Evolutionary conservation across 371 early-diverging fungal species (phyloP), one percentile per base, ranked within the genome.

Genomic region (Rhizopus stolonifer): DNA sequence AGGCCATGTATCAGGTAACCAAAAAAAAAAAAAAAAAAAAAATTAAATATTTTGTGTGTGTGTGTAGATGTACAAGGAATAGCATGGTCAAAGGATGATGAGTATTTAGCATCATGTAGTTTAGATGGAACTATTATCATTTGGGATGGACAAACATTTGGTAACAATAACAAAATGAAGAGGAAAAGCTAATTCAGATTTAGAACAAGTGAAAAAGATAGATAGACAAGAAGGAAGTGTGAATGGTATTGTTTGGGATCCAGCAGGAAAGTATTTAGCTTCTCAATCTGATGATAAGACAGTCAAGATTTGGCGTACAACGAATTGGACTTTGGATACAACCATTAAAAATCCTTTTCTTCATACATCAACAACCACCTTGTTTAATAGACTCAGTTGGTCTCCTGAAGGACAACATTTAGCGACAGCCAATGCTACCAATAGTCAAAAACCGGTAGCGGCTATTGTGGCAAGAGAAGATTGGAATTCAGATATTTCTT

Each of bases 201-300:
- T 54, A 84, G 89, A 86, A n/a, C 77, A 77, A 33, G 66, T 90
- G 19, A 77, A 72, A 2, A 77, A 72, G 29, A 67, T 95, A 21
- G 83, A 84, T 55, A 81, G 77, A 23, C 96, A 95, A 54, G 57
- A 72, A n/a, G 93, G 92, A 19, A 94, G 95, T 67, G 97, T 98
- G 13, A 98, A 99, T 69, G 98, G 99, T 1, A 65, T 99, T 2
- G 80, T 95, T 4, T 98, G 95, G 86, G 98, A 98, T 73, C 99
- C 99, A 8, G 88, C 89, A 4, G 96, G 96, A 17, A 85, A 90
- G 60, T 97, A 83, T 60, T 68, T 99, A 38, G 95, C 98, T 1
- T 83, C 94, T 7, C 94, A 96, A 90, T 87, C 91, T 0, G 97
- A 97, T 59, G 98, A 98, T 71, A 91, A 91, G 60, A 85, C 88